Base-by-base conservation (phyloP, 805 yeast species). In the Saturnispora sekii region DNA sequence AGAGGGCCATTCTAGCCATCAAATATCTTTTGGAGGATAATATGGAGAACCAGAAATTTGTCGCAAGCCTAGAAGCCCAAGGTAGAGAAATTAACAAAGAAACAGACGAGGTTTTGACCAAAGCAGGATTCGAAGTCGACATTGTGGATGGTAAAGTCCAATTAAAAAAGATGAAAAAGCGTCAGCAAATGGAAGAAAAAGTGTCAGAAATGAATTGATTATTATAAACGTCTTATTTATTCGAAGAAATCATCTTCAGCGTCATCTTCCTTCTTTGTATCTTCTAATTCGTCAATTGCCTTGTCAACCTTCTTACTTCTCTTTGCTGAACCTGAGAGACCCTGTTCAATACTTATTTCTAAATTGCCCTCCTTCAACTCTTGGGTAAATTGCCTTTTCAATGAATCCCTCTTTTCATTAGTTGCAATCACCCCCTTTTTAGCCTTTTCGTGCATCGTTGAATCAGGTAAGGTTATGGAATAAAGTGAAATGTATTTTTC, bases 401-500 rank as follows among this genome's bases (percentile, higher is more conserved):
- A 75, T 56, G 61, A 64, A 21, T 58, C 57, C 48, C 72, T 64
- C 47, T 60, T 67, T 38, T 64, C 65, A 45, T 74, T 75, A 1
- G 79, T 68, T 43, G 57, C 55, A 39, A 62, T 64, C 41, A 65
- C 45, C 6, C 79, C 81, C 45, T 62, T 65, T 48, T 65, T 67
- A 11, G 69, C 73, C 41, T 61, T 62, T 6, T 56, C 54, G 17
- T 50, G 43, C 36, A 49, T 31, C 41, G 63, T 61, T n/a, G 62
- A 64, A 36, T 63, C 62, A 21, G 52, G 60, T 16, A 58, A 54
- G 3, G 58, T 58, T 31, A 62, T 62, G 15, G 93, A 88, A 61
- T 78, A 89, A 48, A 89, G 63, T 0, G 96, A 76, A 32, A 85
- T 74, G 61, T 89, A 89, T 63, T 86, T 88, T 55, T 77, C 79